Base-by-base conservation (phyloP, 257 asterid genomes). In the Scutellaria minor region DNA sequence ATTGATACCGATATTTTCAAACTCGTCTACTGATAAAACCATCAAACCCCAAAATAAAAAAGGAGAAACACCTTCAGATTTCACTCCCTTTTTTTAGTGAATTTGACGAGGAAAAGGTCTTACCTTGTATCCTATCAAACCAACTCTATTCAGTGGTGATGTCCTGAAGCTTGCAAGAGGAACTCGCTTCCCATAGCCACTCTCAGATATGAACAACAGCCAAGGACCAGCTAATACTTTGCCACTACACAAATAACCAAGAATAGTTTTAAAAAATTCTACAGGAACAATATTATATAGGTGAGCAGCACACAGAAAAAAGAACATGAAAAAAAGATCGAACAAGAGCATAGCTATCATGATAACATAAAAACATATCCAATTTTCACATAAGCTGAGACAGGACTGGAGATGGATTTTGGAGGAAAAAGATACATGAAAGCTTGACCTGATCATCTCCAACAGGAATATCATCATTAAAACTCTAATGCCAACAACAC, bases 71-170 rank as follows among this genome's bases (percentile, higher is more conserved):
- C 50, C 18, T 18, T 46, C 24, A 37, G 31, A 31, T 52, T 77
- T 18, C 1, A 45, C n/a, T 15, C 45, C 65, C 50, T 50, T 56
- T 10, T 39, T 59, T 47, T 8, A n/a, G 64, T 52, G 58, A 66
- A 48, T 57, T n/a, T 13, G 52, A 67, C 53, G 54, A 37, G 41
- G 53, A 24, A 57, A 48, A 47, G 51, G 62, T 35, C 80, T 22
- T 70, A 92, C 98, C 97, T 92, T 95, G 90, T 86, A 89, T 73
- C 99, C 98, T 75, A 62, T 95, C 82, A 95, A 77, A 61, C 99
- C 99, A 56, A 80, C 79, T 82, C 97, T 88, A 57, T 90, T 95
- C 71, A 95, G 78, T n/a, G 85, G 82, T 66, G 90, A 84, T 59
- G 68, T 80, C 55, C 91, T 92, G 84, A 95, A 95, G 47, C 81